phyloP scores from a whole-genome alignment of 2,329 filamentous ascomycete species.

The Cladobotryum protrusum region DNA sequence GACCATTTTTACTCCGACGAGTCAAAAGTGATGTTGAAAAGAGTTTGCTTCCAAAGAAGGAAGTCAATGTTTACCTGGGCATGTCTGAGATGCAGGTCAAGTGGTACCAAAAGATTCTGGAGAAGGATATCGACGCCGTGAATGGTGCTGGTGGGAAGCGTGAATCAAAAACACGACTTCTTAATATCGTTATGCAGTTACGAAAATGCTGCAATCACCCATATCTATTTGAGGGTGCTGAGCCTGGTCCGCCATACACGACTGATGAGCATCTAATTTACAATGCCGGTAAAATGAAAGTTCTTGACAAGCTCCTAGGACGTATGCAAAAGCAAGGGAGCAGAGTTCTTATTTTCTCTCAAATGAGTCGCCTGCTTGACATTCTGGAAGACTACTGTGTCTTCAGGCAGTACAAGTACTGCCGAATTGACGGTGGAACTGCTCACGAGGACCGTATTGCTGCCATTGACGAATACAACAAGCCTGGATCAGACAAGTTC shows the following conservation, averaged over 20 bases:
- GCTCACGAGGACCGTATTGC: conserved; percentile 96
- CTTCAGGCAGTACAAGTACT: conserved; percentile 91
- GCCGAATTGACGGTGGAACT: conserved; percentile 92
- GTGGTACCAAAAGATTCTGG: conserved; percentile 98
- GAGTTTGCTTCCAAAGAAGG: conserved; percentile 93
- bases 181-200: conserved; percentile 99
- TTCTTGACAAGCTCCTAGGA: conserved; percentile 84
- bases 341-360: conserved; percentile 96
- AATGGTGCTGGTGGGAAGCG: conserved; percentile 94
- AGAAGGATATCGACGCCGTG: conserved; percentile 98
- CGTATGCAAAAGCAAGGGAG: conserved; percentile 82
- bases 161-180: conserved; percentile 90
- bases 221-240: conserved; percentile 94
- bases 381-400: conserved; percentile 98
- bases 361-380: conserved; percentile 96
- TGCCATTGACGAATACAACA: conserved; percentile 98
- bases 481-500: conserved; percentile 90
- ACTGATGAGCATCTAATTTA: conserved; percentile 92
- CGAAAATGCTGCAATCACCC: conserved; percentile 99
- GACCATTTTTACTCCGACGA: conserved; percentile 88
- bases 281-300: conserved; percentile 96
- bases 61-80: conserved; percentile 92
- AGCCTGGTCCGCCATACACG: conserved; percentile 94
- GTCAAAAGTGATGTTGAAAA: conserved; percentile 98
- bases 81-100: conserved; percentile 99